Evolutionary conservation across 2,329 filamentous ascomycete genomes (phyloP).

Genomic region (Penicillium sp.): DNA sequence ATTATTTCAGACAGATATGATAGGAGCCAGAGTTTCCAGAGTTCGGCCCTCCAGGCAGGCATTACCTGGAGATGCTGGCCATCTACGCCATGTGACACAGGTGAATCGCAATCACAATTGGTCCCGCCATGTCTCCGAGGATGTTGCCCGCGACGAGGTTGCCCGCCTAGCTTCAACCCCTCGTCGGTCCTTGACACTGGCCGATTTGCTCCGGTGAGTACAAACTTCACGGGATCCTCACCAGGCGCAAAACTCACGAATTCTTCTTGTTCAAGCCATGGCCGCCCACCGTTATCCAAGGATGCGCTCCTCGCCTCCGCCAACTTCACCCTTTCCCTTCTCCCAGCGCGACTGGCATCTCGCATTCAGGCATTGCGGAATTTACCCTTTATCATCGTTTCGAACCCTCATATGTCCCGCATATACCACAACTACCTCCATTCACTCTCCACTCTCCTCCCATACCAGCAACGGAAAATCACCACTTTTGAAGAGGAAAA

Average conservation of each 20-base stretch:
- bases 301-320: conserved; percentile 82
- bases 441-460: conserved; percentile 84
- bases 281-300: conserved; percentile 79
- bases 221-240: too few relatives aligned
- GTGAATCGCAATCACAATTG: neutral
- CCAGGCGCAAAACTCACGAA: neutral
- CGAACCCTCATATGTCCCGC: conserved; percentile 90
- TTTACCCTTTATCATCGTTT: conserved; percentile 94
- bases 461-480: conserved; percentile 73
- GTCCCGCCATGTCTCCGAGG: neutral
- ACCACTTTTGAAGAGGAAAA: conserved; percentile 82
- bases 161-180: conserved; percentile 73
- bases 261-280: conserved; percentile 54
- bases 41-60: neutral
- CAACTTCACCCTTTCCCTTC: conserved; percentile 90
- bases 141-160: conserved; percentile 73
- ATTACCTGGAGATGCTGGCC: neutral
- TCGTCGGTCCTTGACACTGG: conserved; percentile 78
- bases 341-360: conserved; percentile 88
- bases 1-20: neutral
- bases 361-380: conserved; percentile 91
- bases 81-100: neutral
- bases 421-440: conserved; percentile 98
- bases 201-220: conserved; percentile 79
- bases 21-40: neutral